Conservation (phyloP, 768 basidiomycete species). For the Auricularia sp. region DNA sequence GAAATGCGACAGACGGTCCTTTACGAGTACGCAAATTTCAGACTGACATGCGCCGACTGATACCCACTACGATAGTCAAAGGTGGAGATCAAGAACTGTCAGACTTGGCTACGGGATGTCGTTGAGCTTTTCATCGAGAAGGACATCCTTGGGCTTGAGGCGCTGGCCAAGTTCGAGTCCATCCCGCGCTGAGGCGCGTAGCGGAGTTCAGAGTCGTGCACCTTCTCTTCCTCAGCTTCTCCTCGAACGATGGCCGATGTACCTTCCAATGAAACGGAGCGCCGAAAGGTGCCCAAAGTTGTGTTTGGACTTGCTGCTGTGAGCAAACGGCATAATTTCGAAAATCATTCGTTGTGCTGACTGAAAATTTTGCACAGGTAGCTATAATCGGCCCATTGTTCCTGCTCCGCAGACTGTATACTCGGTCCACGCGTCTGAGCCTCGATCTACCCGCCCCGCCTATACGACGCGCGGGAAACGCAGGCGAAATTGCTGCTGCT, state of each 20-base stretch:
- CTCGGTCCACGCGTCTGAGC: neutral
- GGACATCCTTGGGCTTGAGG: neutral
- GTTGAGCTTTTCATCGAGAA: neutral
- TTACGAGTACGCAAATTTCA: too few relatives aligned
- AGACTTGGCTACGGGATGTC: slow-evolving; percentile 1
- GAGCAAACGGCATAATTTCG: neutral
- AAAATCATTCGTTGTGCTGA: neutral
- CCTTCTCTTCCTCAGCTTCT: too few relatives aligned
- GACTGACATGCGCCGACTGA: neutral
- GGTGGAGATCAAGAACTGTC: slow-evolving; percentile 1
- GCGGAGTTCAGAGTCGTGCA: too few relatives aligned
- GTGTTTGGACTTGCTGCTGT: neutral
- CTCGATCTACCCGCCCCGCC: neutral
- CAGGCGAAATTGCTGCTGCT: neutral
- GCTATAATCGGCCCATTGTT: neutral
- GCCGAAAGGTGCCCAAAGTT: neutral
- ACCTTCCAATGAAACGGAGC: neutral
- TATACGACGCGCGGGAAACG: neutral
- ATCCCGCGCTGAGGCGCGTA: neutral
- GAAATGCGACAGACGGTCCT: neutral
- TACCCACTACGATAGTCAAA: neutral
- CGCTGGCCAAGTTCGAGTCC: neutral
- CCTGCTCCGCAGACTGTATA: neutral
- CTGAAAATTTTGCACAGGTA: neutral
- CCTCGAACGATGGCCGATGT: neutral